Evolutionary conservation across 495 filamentous ascomycete genomes (phyloP).

Genomic region (Penicillium ucsense): DNA sequence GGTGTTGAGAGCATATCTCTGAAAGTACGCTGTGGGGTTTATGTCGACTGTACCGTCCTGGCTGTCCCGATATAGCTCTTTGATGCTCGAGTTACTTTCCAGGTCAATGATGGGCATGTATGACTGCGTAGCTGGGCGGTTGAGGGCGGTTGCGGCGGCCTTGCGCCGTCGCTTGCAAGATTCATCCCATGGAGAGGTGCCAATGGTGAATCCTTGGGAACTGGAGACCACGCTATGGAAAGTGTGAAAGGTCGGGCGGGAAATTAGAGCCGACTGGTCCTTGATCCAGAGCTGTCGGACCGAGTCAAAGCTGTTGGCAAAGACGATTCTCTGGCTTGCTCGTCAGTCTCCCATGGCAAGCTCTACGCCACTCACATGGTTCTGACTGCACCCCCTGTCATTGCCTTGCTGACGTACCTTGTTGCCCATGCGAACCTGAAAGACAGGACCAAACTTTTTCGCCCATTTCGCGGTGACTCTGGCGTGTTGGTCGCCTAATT

Average conservation of each 20-base stretch:
- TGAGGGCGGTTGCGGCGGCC: slow-evolving; percentile 60
- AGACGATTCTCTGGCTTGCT: slow-evolving; percentile 46
- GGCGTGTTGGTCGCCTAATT: slow-evolving; percentile 48
- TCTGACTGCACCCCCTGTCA: too few species aligned
- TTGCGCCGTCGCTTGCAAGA: slow-evolving; percentile 62
- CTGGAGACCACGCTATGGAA: slow-evolving; percentile 63
- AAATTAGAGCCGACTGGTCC: slow-evolving; percentile 61
- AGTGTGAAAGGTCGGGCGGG: slow-evolving; percentile 58
- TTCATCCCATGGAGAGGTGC: slow-evolving; percentile 66
- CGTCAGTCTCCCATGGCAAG: not conserved
- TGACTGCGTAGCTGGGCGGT: slow-evolving; percentile 53
- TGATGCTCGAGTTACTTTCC: slow-evolving; percentile 54
- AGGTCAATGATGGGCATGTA: slow-evolving; percentile 69
- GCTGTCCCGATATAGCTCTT: slow-evolving; percentile 50
- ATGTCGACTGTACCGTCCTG: slow-evolving; percentile 48
- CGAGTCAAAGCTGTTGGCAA: slow-evolving; percentile 60
- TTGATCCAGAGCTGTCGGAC: slow-evolving; percentile 62
- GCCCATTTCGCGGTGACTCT: slow-evolving; percentile 43
- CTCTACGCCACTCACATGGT: not conserved
- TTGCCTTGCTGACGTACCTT: slow-evolving; percentile 26
- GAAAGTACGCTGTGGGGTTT: slow-evolving; percentile 56
- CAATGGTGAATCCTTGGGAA: slow-evolving; percentile 64
- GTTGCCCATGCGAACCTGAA: slow-evolving; percentile 59
- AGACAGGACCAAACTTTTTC: slow-evolving; percentile 55
- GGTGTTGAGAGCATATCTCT: slow-evolving; percentile 58